Base-by-base conservation (phyloP, 2,329 filamentous ascomycete genomes). In the Sporothrix phasma region DNA sequence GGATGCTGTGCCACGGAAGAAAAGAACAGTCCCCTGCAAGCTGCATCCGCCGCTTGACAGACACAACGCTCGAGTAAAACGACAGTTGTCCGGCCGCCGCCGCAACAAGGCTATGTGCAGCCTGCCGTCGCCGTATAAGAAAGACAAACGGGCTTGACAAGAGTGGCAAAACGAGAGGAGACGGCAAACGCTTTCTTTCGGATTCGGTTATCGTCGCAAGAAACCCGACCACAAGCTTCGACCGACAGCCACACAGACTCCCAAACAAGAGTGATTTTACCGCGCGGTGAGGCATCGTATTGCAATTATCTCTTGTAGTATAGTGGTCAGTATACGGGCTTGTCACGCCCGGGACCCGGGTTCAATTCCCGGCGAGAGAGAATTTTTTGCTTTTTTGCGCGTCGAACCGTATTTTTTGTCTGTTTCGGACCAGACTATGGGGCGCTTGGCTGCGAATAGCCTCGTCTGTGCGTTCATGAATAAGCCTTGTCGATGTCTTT, bases 311-410 rank as follows among this genome's bases (percentile, higher is more conserved):
- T 54, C 31, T 54, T 37, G 51, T 54, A 54, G 51, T 54, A 39
- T 54, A 39, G 51, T 54, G 51, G 51, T 54, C 51, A 54, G 51
- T 54, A 39, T 54, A 54, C 51, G 51, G 51, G 51, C 51, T 54
- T 39, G 51, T 39, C 51, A 54, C 51, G 31, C 51, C 51, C 51
- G 51, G 51, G 51, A 54, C 51, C 51, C 51, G 31, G 51, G 51
- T 54, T 54, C 51, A 54, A 54, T 54, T 54, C 51, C 51, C 51
- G 51, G 51, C 51, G 51, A 54, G 31, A 54, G 51, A 54, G 31
- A 37, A 15, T 37, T 39, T 54, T 47, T 47, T 17, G 39, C 4
- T 17, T 43, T 54, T 34, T 53, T 13, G 29, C 3, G 1, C 17
- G n/a, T 51, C 3, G 34, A 37, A 37, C 3, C 5, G 11, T 11